A percentile compares a stretch with the other conserved stretches of the same genome.
phyloP scores from a whole-genome alignment of 257 asterid genomes.

The Capsicum baccatum region DNA sequence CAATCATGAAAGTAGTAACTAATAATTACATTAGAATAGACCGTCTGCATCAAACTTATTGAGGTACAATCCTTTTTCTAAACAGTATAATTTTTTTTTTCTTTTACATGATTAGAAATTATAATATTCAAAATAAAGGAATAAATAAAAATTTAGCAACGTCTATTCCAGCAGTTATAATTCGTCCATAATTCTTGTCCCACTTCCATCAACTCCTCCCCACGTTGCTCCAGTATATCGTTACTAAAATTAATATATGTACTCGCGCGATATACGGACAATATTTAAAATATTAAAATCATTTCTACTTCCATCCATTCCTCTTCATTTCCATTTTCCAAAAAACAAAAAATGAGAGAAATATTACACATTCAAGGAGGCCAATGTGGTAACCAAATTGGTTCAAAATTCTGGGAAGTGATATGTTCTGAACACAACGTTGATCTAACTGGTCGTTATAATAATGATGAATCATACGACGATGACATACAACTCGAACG shows the following conservation, averaged over 20 bases:
- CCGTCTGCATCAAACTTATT: too few species aligned
- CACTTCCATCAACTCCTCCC: background rate
- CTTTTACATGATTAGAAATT: too few species aligned
- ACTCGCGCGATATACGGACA: too few species aligned
- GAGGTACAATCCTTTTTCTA: too few species aligned
- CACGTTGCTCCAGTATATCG: background rate
- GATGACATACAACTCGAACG: constrained; percentile 17
- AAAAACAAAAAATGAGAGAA: constrained; percentile 18
- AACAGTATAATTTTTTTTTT: too few species aligned
- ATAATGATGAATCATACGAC: background rate
- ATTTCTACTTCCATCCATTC: background rate
- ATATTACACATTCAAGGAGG: constrained; percentile 34
- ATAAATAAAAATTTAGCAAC: background rate
- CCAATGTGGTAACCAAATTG: constrained; percentile 32
- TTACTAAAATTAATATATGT: too few species aligned
- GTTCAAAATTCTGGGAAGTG: constrained; percentile 33
- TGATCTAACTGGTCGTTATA: constrained; percentile 28
- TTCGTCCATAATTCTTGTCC: constrained; percentile 11
- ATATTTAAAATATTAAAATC: too few species aligned
- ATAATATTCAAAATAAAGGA: too few species aligned
- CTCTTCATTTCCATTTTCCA: background rate
- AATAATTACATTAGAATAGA: too few species aligned
- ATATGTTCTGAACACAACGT: constrained; percentile 24
- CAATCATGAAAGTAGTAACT: too few species aligned
- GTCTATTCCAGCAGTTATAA: background rate